Percentiles rank a stretch among this genome's conserved stretches.
Conservation (phyloP, 2,329 filamentous ascomycete genomes). For the Colletotrichum sp. region DNA sequence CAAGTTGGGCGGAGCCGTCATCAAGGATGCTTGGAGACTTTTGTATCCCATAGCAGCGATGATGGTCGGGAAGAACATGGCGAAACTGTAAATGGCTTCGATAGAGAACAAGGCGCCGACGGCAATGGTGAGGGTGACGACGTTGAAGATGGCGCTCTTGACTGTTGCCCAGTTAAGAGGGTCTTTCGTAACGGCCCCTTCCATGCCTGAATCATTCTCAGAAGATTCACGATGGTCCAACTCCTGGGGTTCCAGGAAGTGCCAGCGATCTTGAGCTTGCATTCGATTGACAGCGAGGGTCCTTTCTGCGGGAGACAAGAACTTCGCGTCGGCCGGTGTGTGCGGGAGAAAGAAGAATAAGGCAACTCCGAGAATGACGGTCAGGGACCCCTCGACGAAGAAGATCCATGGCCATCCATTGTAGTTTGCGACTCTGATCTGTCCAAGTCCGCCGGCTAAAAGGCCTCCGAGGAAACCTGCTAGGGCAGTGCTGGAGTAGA, state of each 20-base stretch:
- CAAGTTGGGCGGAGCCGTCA: slow-evolving; percentile 29
- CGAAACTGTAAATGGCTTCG: slow-evolving; percentile 24
- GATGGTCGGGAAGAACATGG: slow-evolving; percentile 29
- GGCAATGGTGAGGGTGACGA: slow-evolving; percentile 24
- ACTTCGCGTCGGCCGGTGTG: slow-evolving; percentile 14
- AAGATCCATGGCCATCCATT: slow-evolving; percentile 24
- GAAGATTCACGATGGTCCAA: not conserved
- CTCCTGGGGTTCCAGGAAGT: not conserved
- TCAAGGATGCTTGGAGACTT: slow-evolving; percentile 22
- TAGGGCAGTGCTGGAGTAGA: slow-evolving; percentile 24
- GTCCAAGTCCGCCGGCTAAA: slow-evolving; percentile 7
- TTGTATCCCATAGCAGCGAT: slow-evolving; percentile 24
- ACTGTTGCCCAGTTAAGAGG: not conserved
- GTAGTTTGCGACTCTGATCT: not conserved
- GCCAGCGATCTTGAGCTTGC: slow-evolving; percentile 1
- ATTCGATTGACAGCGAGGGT: not conserved
- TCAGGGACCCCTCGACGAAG: slow-evolving; percentile 20
- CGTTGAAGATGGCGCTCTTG: slow-evolving; percentile 23
- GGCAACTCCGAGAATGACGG: not conserved
- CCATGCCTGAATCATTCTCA: not conserved
- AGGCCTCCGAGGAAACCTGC: slow-evolving; percentile 20
- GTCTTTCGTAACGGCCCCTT: not conserved
- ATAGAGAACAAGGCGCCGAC: slow-evolving; percentile 28
- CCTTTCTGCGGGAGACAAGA: not conserved
- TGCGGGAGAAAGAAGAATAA: slow-evolving; percentile 2